A percentile compares a stretch with the other conserved stretches of the same genome.
Evolutionary conservation across 2,329 filamentous ascomycete species (phyloP).

Genomic region (Lachnellula hyalina): DNA sequence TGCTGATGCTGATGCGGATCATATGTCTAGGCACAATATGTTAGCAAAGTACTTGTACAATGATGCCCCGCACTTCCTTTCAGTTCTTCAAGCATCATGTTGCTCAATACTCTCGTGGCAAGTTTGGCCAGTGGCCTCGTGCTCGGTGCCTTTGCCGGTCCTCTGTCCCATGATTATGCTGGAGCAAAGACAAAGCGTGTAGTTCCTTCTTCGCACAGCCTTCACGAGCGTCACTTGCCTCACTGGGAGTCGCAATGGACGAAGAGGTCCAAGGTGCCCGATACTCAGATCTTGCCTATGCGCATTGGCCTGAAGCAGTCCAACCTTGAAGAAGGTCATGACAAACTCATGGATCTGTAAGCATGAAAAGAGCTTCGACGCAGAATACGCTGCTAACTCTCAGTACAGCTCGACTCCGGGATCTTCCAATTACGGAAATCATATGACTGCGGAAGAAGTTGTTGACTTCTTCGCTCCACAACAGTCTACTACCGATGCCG

Average conservation of each 20-base stretch:
- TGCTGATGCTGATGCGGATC: not conserved
- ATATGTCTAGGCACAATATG: not conserved
- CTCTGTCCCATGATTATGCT: slow-evolving; percentile 3
- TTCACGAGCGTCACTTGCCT: slow-evolving; percentile 22
- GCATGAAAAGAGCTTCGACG: not conserved
- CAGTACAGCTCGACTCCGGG: slow-evolving; percentile 32
- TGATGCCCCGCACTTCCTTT: not conserved
- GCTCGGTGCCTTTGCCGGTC: slow-evolving; percentile 14
- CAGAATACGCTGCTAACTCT: slow-evolving; percentile 5
- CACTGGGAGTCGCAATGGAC: slow-evolving; percentile 16
- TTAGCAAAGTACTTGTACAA: not conserved
- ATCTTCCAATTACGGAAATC: slow-evolving; percentile 34
- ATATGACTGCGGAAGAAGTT: slow-evolving; percentile 31
- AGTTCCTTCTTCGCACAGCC: slow-evolving; percentile 16
- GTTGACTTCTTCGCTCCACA: slow-evolving; percentile 34
- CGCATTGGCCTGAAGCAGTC: slow-evolving; percentile 42
- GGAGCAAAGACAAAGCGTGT: slow-evolving; percentile 12
- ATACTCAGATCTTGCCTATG: slow-evolving; percentile 33
- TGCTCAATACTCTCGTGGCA: slow-evolving; percentile 15
- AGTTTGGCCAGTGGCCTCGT: slow-evolving; percentile 15
- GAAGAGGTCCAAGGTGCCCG: slow-evolving; percentile 19
- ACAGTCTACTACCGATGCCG: slow-evolving; percentile 25
- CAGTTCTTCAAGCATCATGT: slow-evolving; percentile 9
- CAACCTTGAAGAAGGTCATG: slow-evolving; percentile 40
- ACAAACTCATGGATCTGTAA: slow-evolving; percentile 37